A percentile compares a stretch with the other conserved stretches of the same genome.
Evolutionary conservation across 176 grass and related monocot species (phyloP).

Genomic region (Musa itinerans): DNA sequence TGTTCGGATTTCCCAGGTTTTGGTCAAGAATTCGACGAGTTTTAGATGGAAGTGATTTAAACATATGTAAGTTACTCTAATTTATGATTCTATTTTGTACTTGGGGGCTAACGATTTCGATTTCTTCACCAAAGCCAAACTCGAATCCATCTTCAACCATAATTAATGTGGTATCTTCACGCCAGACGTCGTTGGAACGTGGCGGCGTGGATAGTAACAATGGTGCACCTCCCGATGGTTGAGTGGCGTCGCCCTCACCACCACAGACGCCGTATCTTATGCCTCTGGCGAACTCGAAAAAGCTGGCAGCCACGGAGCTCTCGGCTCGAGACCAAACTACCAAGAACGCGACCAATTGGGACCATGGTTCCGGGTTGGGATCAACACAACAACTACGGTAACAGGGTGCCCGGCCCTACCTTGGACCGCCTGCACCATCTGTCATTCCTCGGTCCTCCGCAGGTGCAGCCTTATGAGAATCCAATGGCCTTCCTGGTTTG

Average conservation of each 20-base stretch:
- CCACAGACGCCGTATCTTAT: not conserved
- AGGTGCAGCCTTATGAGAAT: conserved; percentile 34
- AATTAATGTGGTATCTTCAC: not conserved
- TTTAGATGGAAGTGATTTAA: not conserved
- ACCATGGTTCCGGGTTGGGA: conserved; percentile 4
- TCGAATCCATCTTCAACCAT: not conserved
- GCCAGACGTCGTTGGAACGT: conserved; percentile 25
- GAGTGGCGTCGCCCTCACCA: not conserved
- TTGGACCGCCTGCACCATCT: conserved; percentile 33
- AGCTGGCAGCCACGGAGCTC: not conserved
- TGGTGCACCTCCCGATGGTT: not conserved
- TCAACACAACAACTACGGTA: not conserved
- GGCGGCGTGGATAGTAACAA: conserved; percentile 9
- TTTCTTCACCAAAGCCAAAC: not conserved
- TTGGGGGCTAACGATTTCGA: not conserved
- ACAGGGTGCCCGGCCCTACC: conserved; percentile 34
- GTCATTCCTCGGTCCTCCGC: conserved; percentile 37
- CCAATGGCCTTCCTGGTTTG: conserved; percentile 30
- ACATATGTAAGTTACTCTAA: not conserved
- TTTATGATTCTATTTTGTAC: not conserved
- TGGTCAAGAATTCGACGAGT: not conserved
- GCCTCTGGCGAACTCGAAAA: not conserved
- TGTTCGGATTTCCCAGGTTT: conserved; percentile 25
- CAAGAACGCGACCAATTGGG: not conserved
- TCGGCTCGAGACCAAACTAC: not conserved